Base-by-base conservation (phyloP, 805 yeast species). In the Lipomyces oligophaga region DNA sequence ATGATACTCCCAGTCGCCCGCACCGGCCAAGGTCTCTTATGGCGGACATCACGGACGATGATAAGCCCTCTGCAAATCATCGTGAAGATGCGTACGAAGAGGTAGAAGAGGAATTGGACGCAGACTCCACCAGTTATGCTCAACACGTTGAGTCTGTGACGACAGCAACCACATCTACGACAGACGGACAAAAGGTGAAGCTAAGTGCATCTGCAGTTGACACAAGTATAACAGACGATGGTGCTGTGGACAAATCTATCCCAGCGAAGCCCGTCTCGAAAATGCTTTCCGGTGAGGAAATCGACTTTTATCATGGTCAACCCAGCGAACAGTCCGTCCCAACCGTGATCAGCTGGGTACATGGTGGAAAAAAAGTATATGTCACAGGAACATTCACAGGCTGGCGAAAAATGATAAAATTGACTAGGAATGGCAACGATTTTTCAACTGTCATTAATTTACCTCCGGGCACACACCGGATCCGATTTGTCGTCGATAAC, bases 311-410 rank as follows among this genome's bases (percentile, higher is more conserved):
- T 39, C 51, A 52, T 22, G 58, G 57, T 16, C 56, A 57, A 34
- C 49, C 44, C 18, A 32, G 34, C 25, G 33, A 51, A 27, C 58
- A 52, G 25, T 33, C 50, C 7, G 52, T 59, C 20, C 79, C 80
- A 2, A 74, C 87, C 0, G 88, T 83, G 46, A 83, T 88, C 47
- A 79, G 79, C 55, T 90, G 98, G 98, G 81, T 80, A 15, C 96
- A 90, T 66, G 97, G 97, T n/a, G 98, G 98, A 51, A 78, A 78
- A 40, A 85, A 85, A 60, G 97, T 93, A 2, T 93, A 88, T 64
- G 96, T 90, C 11, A 93, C 97, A 28, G 98, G 98, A 40, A 85
- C 97, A 0, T 90, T 90, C 67, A 93, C 98, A 0, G 96, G 96
- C 3, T 93, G 98, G 97, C 74, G 96, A 57, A 90, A 89, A 67